These are phyloP conservation scores for Xylariaceae sp. DNA, from an alignment of 2,329 filamentous ascomycete species.

Conservation along the genomic window DNA sequence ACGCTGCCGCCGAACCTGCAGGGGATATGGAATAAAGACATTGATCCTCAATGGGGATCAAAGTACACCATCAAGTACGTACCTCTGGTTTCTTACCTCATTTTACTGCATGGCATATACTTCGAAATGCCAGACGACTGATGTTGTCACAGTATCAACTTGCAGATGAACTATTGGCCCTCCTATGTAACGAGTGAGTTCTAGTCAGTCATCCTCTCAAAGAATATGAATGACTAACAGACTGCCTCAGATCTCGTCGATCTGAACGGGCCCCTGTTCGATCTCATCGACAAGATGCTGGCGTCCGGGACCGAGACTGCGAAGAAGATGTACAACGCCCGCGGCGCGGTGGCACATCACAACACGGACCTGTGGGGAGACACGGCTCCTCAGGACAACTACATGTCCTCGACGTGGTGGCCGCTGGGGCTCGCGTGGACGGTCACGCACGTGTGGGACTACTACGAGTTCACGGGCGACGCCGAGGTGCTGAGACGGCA, in stretches of 20 bases:
- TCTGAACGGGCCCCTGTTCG: constrained; percentile 1
- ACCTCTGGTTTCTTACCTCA: background rate
- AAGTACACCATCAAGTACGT: constrained; percentile 4
- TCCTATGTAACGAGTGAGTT: constrained; percentile 3
- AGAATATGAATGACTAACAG: no score
- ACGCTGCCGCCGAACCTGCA: constrained; percentile 31
- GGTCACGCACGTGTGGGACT: constrained; percentile 3
- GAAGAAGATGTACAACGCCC: constrained; percentile 1
- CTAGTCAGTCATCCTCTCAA: background rate
- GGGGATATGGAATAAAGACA: constrained; percentile 32
- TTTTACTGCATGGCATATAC: no score
- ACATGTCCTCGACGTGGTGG: background rate
- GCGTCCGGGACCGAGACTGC: background rate
- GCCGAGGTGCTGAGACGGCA: background rate
- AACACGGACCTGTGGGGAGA: constrained; percentile 3
- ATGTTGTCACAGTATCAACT: background rate
- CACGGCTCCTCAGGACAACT: constrained; percentile 3
- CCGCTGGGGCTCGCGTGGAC: constrained; percentile 2
- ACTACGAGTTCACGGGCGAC: constrained; percentile 2
- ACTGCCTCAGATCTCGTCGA: background rate
- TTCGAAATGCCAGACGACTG: background rate
- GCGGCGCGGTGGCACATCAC: constrained; percentile 1
- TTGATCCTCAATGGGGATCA: constrained; percentile 11
- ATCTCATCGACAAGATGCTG: constrained; percentile 4
- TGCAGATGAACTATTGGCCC: constrained; percentile 3